phyloP scores from a whole-genome alignment of 805 yeast genomes.

The Limtongozyma cylindracea region DNA sequence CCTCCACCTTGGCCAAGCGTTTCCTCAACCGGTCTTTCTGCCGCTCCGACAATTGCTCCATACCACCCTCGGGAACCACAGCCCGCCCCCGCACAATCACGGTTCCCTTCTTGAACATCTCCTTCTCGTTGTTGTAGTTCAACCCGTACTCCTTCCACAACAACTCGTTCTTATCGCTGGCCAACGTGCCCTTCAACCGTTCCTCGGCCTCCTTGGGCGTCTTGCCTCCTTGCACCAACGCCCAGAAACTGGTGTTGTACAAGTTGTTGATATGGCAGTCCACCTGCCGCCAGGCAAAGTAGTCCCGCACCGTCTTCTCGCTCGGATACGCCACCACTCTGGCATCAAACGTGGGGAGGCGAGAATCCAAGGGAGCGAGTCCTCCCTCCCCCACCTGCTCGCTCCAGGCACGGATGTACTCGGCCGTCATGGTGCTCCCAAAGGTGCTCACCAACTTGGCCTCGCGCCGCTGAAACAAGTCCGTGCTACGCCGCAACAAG shows the following conservation, averaged over 20 bases:
- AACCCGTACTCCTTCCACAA: slow-evolving; percentile 54
- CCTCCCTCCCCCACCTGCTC: slow-evolving; percentile 26
- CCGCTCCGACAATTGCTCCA: slow-evolving; percentile 12
- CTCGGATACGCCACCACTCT: slow-evolving; percentile 75
- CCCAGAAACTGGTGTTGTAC: slow-evolving; percentile 88
- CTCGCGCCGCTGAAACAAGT: slow-evolving; percentile 61
- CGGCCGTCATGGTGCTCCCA: slow-evolving; percentile 59
- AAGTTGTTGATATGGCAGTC: slow-evolving; percentile 91
- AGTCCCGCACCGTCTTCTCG: slow-evolving; percentile 35
- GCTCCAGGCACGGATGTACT: slow-evolving; percentile 48
- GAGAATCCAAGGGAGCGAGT: slow-evolving; percentile 19
- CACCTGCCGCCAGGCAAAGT: slow-evolving; percentile 84
- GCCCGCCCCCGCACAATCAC: slow-evolving; percentile 22
- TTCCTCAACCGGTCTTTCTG: slow-evolving; percentile 12
- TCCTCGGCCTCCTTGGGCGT: slow-evolving; percentile 67
- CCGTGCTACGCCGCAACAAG: slow-evolving; percentile 35
- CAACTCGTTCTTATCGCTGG: slow-evolving; percentile 77
- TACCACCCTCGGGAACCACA: slow-evolving; percentile 1
- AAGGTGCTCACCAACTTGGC: slow-evolving; percentile 61
- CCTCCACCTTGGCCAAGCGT: slow-evolving; percentile 16
- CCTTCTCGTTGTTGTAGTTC: slow-evolving; percentile 81
- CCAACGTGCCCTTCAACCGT: slow-evolving; percentile 46
- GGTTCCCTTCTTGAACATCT: slow-evolving; percentile 71
- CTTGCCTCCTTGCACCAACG: slow-evolving; percentile 47
- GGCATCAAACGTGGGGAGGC: slow-evolving; percentile 77